Evolutionary conservation across 2,329 filamentous ascomycete species (phyloP), one percentile per base, ranked within the genome.

Genomic region (Talaromyces sp.): DNA sequence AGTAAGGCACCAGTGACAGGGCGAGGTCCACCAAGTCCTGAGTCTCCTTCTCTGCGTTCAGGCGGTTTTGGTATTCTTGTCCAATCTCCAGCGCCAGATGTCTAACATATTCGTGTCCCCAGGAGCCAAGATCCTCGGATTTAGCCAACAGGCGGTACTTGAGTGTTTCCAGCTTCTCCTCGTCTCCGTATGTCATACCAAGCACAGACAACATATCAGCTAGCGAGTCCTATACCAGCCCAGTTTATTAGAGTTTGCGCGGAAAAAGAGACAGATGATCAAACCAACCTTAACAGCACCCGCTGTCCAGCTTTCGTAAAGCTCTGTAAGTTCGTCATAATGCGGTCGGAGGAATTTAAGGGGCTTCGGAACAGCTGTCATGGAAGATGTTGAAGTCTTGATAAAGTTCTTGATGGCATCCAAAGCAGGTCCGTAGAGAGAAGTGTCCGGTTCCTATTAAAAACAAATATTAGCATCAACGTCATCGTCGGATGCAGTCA

Each of bases 401-500:
- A 99, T 99, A 71, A 91, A 95, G 68, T 87, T 91, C 81, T 97
- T 97, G 86, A 99, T 97, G 63, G 91, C 89, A 75, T 97, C 92
- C 63, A 99, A 81, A 49, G 94, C 89, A 54, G 92, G 85, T 74
- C 92, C 93, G 80, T 97, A 97, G 64, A 97, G 88, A 54, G 86
- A 86, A 62, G 83, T 82, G 77, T 97, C 89, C 62, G 88, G 82
- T 79, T 97, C 94, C 90, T 96, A 68, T 47, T 49, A 44, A 40
- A 30, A 49, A 29, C 20, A 49, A 43, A 51, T 41, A 42, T 44
- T 53, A 63, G 60, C 35, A 55, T 66, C 52, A 65, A 66, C 64
- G 60, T 68, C 64, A 66, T 65, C 54, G 52, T 44, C 43, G 44
- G 51, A 51, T 45, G 40, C 43, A 37, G 48, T 20, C 27, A 37